Percentiles rank a stretch among this genome's conserved stretches.
These are phyloP conservation scores for Gaeumannomyces sp. DNA, from an alignment of 2,329 filamentous ascomycete species.

Conservation along the genomic window DNA sequence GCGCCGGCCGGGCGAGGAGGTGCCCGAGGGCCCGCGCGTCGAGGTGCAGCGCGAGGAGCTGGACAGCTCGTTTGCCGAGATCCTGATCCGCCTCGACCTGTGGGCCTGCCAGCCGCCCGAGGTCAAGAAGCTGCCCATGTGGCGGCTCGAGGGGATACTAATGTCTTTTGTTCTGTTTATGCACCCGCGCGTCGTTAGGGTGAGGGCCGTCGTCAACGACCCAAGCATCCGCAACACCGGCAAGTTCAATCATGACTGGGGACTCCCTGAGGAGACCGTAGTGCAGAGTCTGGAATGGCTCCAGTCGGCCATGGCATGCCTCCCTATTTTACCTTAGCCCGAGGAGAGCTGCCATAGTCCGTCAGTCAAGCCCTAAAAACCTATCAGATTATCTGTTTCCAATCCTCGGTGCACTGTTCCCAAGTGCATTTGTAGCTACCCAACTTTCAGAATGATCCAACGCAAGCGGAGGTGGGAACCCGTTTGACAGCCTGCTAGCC, in stretches of 20 bases:
- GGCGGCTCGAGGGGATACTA: background rate
- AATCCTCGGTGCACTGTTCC: too few species aligned
- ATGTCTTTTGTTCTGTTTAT: background rate
- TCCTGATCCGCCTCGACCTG: background rate
- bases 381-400: too few species aligned
- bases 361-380: too few species aligned
- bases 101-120: background rate
- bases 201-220: background rate
- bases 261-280: background rate
- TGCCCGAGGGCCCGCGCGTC: too few species aligned
- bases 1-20: too few species aligned
- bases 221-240: background rate
- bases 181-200: background rate
- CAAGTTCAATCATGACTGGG: background rate
- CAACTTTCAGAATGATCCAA: too few species aligned
- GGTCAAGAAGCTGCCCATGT: background rate
- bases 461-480: background rate
- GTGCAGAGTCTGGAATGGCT: background rate
- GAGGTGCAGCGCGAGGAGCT: too few species aligned
- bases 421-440: too few species aligned
- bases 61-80: background rate
- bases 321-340: background rate
- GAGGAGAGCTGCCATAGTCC: too few species aligned
- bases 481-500: background rate
- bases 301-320: background rate